Evolutionary conservation across 139 green algal genomes (phyloP).

Genomic region (Spirogloea muscicola): DNA sequence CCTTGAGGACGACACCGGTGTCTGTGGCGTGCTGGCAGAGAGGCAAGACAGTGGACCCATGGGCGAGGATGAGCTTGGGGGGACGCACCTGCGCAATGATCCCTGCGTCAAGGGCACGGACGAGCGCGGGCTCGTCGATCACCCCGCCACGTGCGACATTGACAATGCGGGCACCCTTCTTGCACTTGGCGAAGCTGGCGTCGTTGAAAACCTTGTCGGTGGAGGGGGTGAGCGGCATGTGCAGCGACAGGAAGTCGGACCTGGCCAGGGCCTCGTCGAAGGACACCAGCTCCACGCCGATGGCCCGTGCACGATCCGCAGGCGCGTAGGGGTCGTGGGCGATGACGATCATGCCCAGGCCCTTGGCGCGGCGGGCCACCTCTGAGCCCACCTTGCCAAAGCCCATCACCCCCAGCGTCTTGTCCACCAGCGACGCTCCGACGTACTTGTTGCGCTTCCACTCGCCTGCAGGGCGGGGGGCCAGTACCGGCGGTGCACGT

Average conservation of each 20-base stretch:
- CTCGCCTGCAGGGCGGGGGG: conserved; percentile 56
- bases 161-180: conserved; percentile 74
- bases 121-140: conserved; percentile 83
- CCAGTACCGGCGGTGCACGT: too few relatives aligned
- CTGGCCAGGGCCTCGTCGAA: conserved; percentile 78
- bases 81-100: conserved; percentile 59
- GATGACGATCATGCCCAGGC: conserved; percentile 82
- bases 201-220: conserved; percentile 83
- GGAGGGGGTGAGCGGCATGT: conserved; percentile 78
- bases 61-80: too few relatives aligned
- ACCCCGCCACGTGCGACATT: conserved; percentile 93
- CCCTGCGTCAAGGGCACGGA: conserved; percentile 72
- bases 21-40: too few relatives aligned
- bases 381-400: conserved; percentile 95
- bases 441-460: conserved; percentile 85
- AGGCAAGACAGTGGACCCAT: too few relatives aligned
- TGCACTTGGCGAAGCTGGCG: conserved; percentile 66
- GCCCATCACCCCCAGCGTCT: conserved; percentile 89
- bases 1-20: too few relatives aligned
- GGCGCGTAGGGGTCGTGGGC: conserved; percentile 90
- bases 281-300: conserved; percentile 75
- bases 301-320: conserved; percentile 68
- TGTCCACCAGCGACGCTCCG: conserved; percentile 82
- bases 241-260: conserved; percentile 82
- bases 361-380: conserved; percentile 77